Evolutionary conservation across 108 stramenopile genomes (phyloP), one percentile per base, ranked within the genome.

Genomic region (Cyclotella sp.): DNA sequence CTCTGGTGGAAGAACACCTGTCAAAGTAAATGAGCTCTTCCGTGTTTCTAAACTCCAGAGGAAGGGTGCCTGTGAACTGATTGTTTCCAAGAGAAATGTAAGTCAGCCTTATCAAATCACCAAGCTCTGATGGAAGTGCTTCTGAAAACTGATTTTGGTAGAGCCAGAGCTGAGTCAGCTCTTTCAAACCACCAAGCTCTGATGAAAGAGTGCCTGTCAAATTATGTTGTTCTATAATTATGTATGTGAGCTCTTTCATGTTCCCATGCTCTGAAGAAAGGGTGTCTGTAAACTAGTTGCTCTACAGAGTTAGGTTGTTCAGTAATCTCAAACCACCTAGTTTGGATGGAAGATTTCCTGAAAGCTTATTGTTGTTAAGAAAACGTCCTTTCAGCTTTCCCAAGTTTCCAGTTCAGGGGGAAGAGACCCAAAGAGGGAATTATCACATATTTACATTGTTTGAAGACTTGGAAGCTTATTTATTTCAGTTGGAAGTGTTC

Each of bases 401-500:
- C n/a, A n/a, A n/a, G n/a, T 60, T 11, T 14, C 52, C 52, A 60
- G 26, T 16, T 60, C 59, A 30, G 59, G 59, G 7, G 59, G 59
- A 29, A 60, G 27, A 15, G 59, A 15, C 28, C 24, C n/a, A 30
- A 16, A 9, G 29, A 60, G 30, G 3, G 24, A 7, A 16, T 60
- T 53, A 18, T 7, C n/a, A 10, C 7, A 7, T 53, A 53, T 19
- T 7, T 10, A 12, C n/a, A 53, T 14, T 19, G 7, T 19, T n/a
- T 53, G 7, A 19, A 53, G 52, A 7, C n/a, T 19, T 19, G 7
- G 7, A 19, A 53, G 52, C 15, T n/a, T n/a, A 53, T 19, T 19
- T 53, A 53, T 53, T 53, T 53, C 52, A 6, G 52, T 14, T 53
- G 52, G 52, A 53, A 53, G 59, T 29, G 27, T 60, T 60, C 59